These are phyloP conservation scores for Aleurites moluccanus DNA, from an alignment of 441 rosid species.

Conservation along the genomic window DNA sequence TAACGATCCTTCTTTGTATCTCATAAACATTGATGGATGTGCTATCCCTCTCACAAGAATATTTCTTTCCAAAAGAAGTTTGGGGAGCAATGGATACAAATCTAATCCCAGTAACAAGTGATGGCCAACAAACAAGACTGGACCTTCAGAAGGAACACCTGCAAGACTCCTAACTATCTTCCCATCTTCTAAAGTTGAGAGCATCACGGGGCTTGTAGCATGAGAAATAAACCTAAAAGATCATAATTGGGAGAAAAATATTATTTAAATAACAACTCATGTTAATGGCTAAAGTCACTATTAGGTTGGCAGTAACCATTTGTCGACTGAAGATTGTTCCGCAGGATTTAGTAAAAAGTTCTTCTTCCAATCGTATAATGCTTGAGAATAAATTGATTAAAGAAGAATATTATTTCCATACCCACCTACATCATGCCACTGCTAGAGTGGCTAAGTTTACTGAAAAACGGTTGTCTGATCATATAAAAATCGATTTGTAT, in stretches of 20 bases:
- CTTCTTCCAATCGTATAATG: conserved; percentile 2
- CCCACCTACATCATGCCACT: background rate
- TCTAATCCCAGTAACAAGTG: conserved; percentile 80
- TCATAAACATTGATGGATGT: conserved; percentile 66
- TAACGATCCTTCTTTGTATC: conserved; percentile 41
- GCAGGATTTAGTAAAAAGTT: background rate
- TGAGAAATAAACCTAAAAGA: conserved; percentile 43
- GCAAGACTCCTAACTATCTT: conserved; percentile 69
- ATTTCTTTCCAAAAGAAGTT: conserved; percentile 55
- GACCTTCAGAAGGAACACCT: conserved; percentile 82
- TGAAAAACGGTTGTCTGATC: background rate
- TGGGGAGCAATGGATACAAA: conserved; percentile 46
- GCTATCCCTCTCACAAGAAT: conserved; percentile 74
- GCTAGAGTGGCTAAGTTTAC: background rate
- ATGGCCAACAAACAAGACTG: conserved; percentile 77
- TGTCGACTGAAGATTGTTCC: background rate
- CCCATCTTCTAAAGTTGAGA: conserved; percentile 82
- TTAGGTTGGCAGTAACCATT: background rate
- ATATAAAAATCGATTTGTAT: background rate
- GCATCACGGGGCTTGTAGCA: conserved; percentile 63
- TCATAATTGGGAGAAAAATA: conserved; percentile 17
- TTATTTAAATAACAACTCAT: background rate
- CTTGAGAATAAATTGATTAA: background rate
- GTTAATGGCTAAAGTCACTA: background rate
- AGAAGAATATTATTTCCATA: background rate